phyloP scores from a whole-genome alignment of 257 asterid species.

The Solanum arcanum region DNA sequence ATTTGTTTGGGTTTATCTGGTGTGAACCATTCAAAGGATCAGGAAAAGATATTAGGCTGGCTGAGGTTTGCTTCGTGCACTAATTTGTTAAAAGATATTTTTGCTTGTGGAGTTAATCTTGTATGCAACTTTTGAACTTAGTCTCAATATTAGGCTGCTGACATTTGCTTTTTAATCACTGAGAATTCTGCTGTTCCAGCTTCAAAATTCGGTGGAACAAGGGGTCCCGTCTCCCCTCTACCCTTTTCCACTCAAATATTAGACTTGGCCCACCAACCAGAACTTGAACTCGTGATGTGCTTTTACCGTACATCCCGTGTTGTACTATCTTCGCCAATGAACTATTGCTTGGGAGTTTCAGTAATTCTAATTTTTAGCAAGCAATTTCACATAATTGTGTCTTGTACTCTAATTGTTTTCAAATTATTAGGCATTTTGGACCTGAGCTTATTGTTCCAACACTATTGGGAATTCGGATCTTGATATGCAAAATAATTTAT shows the following conservation, averaged over 20 bases:
- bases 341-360: neutral
- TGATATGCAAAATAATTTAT: neutral
- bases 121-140: neutral
- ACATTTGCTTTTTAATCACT: neutral
- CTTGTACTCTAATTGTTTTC: neutral
- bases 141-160: neutral
- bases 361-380: neutral
- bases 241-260: neutral
- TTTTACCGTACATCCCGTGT: neutral
- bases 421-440: neutral
- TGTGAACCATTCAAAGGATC: constrained; percentile 76
- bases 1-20: constrained; percentile 93
- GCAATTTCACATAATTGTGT: neutral
- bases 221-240: neutral
- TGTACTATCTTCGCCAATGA: neutral
- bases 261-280: neutral
- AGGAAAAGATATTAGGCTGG: constrained; percentile 69
- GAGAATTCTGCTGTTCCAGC: neutral
- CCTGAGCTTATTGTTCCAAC: neutral
- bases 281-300: neutral
- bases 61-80: constrained; percentile 39
- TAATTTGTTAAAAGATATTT: neutral
- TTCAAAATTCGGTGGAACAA: neutral
- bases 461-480: neutral
- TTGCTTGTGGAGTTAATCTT: constrained; percentile 1